phyloP scores from a whole-genome alignment of 2,329 filamentous ascomycete genomes.

The Paecilomyces niveus region DNA sequence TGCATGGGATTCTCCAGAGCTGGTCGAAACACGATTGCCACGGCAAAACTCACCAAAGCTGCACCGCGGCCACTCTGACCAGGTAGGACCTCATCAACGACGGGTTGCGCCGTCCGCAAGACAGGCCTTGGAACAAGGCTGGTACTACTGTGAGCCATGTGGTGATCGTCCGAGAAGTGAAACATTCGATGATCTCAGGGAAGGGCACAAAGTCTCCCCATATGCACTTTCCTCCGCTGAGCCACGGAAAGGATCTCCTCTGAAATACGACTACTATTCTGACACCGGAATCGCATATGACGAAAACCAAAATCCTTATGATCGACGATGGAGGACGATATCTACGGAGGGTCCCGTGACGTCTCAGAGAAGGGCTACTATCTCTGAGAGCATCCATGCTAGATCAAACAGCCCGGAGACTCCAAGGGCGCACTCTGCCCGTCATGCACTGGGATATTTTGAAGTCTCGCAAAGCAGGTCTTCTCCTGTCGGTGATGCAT shows the following conservation, averaged over 20 bases:
- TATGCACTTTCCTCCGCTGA: background rate
- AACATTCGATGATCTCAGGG: background rate
- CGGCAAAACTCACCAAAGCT: background rate
- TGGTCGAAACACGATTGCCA: background rate
- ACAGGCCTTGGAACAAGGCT: background rate
- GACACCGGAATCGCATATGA: background rate
- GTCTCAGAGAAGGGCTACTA: conserved; percentile 7
- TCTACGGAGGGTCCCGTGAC: background rate
- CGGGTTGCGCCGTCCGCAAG: background rate
- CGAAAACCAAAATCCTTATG: background rate
- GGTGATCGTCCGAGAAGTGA: background rate
- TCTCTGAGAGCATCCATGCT: conserved; percentile 28
- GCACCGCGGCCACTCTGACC: background rate
- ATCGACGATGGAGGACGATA: background rate
- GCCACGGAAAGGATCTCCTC: background rate
- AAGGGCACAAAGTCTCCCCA: background rate
- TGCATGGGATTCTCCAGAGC: background rate
- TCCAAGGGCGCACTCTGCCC: background rate
- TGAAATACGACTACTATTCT: background rate
- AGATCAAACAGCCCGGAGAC: conserved; percentile 20
- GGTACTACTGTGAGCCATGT: background rate
- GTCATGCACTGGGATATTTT: conserved; percentile 11
- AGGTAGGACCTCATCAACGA: background rate
- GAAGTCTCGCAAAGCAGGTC: conserved; percentile 8
- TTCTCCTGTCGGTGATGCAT: background rate